phyloP scores from a whole-genome alignment of 208 protist species.

The Leishmania braziliensis region DNA sequence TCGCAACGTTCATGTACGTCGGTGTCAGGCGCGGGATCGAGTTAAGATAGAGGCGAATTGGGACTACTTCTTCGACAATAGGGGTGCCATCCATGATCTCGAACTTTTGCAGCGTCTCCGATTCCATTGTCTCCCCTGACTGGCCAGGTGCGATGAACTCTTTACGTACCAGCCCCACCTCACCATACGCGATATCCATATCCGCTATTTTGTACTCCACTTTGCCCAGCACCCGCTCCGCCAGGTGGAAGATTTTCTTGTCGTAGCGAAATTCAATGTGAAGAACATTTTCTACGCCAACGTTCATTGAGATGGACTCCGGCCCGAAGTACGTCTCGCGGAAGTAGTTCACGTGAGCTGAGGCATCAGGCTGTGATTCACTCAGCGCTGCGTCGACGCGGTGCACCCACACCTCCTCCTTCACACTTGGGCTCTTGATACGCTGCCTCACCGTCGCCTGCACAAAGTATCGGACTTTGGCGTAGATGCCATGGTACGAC shows the following conservation, averaged over 20 bases:
- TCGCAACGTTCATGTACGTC: conserved; percentile 69
- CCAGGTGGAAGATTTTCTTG: conserved; percentile 79
- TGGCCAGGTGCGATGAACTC: conserved; percentile 43
- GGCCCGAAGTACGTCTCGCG: conserved; percentile 73
- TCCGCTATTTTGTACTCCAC: conserved; percentile 81
- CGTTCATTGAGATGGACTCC: conserved; percentile 77
- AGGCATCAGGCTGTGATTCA: conserved; percentile 53
- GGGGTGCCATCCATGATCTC: conserved; percentile 93
- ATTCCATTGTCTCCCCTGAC: conserved; percentile 46
- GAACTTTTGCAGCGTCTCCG: conserved; percentile 87
- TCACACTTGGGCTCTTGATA: conserved; percentile 64
- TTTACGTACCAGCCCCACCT: conserved; percentile 80
- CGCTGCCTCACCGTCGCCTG: conserved; percentile 62
- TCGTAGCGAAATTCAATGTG: conserved; percentile 93
- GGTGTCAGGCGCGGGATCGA: conserved; percentile 83
- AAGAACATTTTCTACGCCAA: conserved; percentile 84
- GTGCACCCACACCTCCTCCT: conserved; percentile 81
- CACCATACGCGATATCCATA: conserved; percentile 76
- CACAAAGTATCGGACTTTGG: conserved; percentile 70
- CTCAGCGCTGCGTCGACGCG: conserved; percentile 54
- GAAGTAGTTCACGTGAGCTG: conserved; percentile 65
- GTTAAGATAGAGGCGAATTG: conserved; percentile 85
- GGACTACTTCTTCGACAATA: conserved; percentile 90
- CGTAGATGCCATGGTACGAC: conserved; percentile 81
- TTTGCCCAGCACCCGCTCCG: conserved; percentile 77